Percentiles rank a stretch among this genome's conserved stretches.
Evolutionary conservation across 352 stramenopile species (phyloP).

Genomic region (Thalassiosira oceanica): DNA sequence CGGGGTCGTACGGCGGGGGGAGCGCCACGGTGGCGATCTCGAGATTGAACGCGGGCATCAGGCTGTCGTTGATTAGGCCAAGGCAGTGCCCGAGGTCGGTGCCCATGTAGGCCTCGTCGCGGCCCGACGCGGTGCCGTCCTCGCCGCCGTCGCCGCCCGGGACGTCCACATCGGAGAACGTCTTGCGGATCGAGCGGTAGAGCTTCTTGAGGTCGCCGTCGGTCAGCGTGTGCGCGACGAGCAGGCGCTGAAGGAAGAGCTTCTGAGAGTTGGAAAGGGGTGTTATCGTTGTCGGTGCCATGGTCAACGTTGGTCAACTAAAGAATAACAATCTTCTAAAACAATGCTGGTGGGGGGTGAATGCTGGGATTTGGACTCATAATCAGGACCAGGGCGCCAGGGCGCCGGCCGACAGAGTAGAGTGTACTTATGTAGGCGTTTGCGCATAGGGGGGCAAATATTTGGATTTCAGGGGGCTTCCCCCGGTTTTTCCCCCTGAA

Average conservation of each 20-base stretch:
- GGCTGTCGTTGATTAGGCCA: conserved; percentile 57
- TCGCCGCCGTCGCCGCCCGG: conserved; percentile 1
- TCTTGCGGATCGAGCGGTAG: conserved; percentile 30
- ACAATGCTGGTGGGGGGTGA: too few relatives aligned
- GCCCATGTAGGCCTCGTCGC: conserved; percentile 23
- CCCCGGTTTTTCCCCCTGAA: too few relatives aligned
- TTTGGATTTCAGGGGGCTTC: too few relatives aligned
- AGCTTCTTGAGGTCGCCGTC: conserved; percentile 47
- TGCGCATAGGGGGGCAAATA: too few relatives aligned
- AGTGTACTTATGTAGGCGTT: too few relatives aligned
- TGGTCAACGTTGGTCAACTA: conserved; percentile 2
- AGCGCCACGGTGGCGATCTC: conserved; percentile 62
- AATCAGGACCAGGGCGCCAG: too few relatives aligned
- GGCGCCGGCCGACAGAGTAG: too few relatives aligned
- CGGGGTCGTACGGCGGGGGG: conserved; percentile 15
- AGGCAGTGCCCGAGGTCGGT: conserved; percentile 43
- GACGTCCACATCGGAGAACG: conserved; percentile 25
- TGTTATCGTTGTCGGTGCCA: conserved; percentile 19
- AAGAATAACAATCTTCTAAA: too few relatives aligned
- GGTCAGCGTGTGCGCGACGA: conserved; percentile 53
- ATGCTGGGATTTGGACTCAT: too few relatives aligned
- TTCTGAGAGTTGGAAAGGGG: conserved; percentile 62
- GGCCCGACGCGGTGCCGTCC: conserved; percentile 1
- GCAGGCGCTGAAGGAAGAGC: conserved; percentile 66
- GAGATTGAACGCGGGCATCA: conserved; percentile 57